Evolutionary conservation across 176 grass and related monocot genomes (phyloP), one percentile per base, ranked within the genome.

Genomic region (Carex cristatella): DNA sequence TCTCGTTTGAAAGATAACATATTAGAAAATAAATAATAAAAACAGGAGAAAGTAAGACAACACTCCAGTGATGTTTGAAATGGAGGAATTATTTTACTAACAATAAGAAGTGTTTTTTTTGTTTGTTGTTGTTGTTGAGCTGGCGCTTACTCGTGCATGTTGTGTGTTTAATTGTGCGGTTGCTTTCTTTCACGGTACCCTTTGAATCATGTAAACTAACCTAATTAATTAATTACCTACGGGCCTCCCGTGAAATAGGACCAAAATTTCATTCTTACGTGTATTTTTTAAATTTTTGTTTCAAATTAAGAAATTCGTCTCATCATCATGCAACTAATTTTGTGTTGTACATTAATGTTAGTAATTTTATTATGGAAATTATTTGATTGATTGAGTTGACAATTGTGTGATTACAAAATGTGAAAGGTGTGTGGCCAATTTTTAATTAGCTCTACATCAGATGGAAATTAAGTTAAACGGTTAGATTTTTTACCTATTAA

Each of bases 171-270:
- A 23, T 23, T 23, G 28, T 7, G 76, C 54, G 49, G 56, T 79
- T 60, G 76, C 53, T 79, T 79, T 79, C 56, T 37, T 79, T 79
- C 76, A 79, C 76, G 53, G 49, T 79, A 79, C 11, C 51, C 12
- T 79, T 79, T 59, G 30, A 59, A 79, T 10, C 2, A 79, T 79
- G 76, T 54, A 79, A 79, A 14, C 76, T 33, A 79, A 59, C 75
- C 49, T 57, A 33, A 33, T 2, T 23, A 23, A 35, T 4, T 40
- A 79, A 59, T 53, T 28, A 33, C 75, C 19, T 59, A 79, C 75
- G 75, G 15, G 75, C 51, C 75, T 79, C 76, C 56, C 76, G 76
- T 79, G 76, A 79, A 79, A 71, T 72, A 4, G 69, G 2, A 72
- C 7, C 37, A 19, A 10, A 72, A 48, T 15, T 23, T 23, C 23